phyloP scores from a whole-genome alignment of 1,139 yeast genomes.

The Sugiyamaella paludigena region DNA sequence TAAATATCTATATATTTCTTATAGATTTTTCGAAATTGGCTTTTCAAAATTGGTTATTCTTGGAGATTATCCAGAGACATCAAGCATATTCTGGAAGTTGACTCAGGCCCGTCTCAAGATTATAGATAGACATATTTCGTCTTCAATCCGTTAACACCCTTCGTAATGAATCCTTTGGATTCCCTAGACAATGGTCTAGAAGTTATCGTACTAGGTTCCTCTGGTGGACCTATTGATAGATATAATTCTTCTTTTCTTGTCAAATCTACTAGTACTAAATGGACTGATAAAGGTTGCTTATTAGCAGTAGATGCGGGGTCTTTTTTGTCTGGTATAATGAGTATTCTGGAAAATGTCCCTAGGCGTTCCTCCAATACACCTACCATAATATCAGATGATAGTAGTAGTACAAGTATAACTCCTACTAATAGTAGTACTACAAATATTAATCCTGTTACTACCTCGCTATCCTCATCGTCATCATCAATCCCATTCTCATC shows the following conservation, averaged over 20 bases:
- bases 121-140: too few species aligned
- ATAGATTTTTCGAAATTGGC: too few species aligned
- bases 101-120: too few species aligned
- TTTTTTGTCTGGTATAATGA: constrained; percentile 58
- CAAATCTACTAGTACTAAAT: constrained; percentile 51
- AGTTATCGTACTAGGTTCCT: constrained; percentile 9
- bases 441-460: neutral
- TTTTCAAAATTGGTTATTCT: too few species aligned
- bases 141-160: too few species aligned
- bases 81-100: too few species aligned
- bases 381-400: neutral
- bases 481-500: constrained; percentile 12
- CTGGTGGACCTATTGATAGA: constrained; percentile 33
- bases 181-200: neutral
- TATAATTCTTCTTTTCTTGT: constrained; percentile 49
- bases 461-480: constrained; percentile 6
- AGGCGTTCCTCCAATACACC: neutral
- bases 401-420: neutral
- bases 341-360: constrained; percentile 41
- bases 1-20: too few species aligned
- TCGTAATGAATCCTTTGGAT: too few species aligned
- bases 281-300: constrained; percentile 36
- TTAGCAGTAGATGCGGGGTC: constrained; percentile 78
- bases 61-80: too few species aligned
- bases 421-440: neutral